Conservation (phyloP, 2,329 filamentous ascomycete genomes). For the Ophiostoma perfectum region DNA sequence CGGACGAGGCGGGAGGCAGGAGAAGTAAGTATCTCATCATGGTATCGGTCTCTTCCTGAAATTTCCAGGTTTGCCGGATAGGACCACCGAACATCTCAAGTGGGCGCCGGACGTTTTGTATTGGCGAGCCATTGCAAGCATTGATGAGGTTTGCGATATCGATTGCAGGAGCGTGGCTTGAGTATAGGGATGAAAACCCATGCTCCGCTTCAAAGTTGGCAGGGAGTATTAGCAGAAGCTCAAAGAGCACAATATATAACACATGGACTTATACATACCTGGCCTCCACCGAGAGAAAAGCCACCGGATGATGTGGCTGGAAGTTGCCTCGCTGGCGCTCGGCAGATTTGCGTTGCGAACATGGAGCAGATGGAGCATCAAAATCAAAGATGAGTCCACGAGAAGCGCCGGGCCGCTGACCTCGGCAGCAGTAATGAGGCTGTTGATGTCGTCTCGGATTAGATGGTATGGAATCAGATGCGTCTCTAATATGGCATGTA, state of each 20-base stretch:
- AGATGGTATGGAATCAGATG: slow-evolving; percentile 62
- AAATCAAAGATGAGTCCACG: slow-evolving; percentile 68
- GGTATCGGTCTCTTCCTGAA: slow-evolving; percentile 39
- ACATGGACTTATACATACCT: slow-evolving; percentile 30
- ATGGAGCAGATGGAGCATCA: slow-evolving; percentile 67
- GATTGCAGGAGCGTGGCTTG: slow-evolving; percentile 56
- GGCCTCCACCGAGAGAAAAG: slow-evolving; percentile 76
- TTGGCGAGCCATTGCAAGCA: slow-evolving; percentile 55
- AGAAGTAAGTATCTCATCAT: slow-evolving; percentile 53
- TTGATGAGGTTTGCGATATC: slow-evolving; percentile 66
- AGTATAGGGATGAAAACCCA: slow-evolving; percentile 59
- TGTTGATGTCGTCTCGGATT: slow-evolving; percentile 64
- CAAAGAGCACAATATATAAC: too few species aligned
- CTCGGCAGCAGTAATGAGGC: slow-evolving; percentile 70
- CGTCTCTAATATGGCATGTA: slow-evolving; percentile 61
- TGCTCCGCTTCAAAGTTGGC: slow-evolving; percentile 47
- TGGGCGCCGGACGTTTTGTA: slow-evolving; percentile 32
- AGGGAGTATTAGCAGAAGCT: too few species aligned
- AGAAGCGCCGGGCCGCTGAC: slow-evolving; percentile 72
- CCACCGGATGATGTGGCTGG: slow-evolving; percentile 74
- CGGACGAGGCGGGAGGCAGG: slow-evolving; percentile 36
- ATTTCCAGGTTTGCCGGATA: slow-evolving; percentile 45
- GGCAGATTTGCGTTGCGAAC: slow-evolving; percentile 63
- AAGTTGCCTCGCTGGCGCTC: slow-evolving; percentile 60
- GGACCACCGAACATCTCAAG: slow-evolving; percentile 43